A percentile compares a stretch with the other conserved stretches of the same genome.
Conservation (phyloP, 768 basidiomycete species). For the Trametes maxima region DNA sequence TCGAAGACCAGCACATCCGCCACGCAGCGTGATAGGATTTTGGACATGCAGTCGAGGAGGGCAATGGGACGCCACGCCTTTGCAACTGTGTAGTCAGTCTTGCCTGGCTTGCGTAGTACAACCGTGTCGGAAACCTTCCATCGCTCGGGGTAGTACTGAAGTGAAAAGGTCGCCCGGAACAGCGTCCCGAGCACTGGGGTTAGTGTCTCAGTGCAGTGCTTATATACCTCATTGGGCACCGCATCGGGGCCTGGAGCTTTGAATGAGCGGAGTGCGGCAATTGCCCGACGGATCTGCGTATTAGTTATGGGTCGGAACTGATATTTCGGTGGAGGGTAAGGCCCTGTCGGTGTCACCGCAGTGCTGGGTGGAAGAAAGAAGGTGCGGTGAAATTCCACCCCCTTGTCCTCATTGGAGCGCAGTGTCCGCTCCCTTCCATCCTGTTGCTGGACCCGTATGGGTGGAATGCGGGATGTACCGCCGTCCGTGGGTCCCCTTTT, state of each 20-base stretch:
- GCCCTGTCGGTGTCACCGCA: neutral
- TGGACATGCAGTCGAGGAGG: slow-evolving; percentile 32
- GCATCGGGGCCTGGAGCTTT: slow-evolving; percentile 37
- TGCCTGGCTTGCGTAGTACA: slow-evolving; percentile 40
- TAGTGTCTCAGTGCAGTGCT: slow-evolving; percentile 28
- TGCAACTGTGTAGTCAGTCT: slow-evolving; percentile 35
- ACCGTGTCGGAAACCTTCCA: slow-evolving; percentile 35
- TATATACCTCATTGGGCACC: slow-evolving; percentile 38
- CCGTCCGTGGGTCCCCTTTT: slow-evolving; percentile 13
- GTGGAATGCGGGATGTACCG: slow-evolving; percentile 24
- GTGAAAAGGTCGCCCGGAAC: slow-evolving; percentile 33
- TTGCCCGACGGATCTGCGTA: slow-evolving; percentile 30
- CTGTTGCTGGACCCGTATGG: neutral
- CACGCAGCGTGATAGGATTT: slow-evolving; percentile 28
- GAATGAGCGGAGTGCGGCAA: slow-evolving; percentile 35
- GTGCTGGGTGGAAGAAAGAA: slow-evolving; percentile 35
- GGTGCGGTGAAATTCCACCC: slow-evolving; percentile 18
- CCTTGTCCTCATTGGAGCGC: slow-evolving; percentile 19
- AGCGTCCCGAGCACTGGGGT: slow-evolving; percentile 32
- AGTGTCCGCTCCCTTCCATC: neutral
- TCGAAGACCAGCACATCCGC: slow-evolving; percentile 10
- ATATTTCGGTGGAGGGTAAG: slow-evolving; percentile 33
- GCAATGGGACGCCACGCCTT: slow-evolving; percentile 44
- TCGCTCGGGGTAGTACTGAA: slow-evolving; percentile 18
- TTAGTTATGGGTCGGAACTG: slow-evolving; percentile 27